Percentiles rank a stretch among this genome's conserved stretches.
phyloP scores from a whole-genome alignment of 148 eudicot species.

The Limonium bicolor region DNA sequence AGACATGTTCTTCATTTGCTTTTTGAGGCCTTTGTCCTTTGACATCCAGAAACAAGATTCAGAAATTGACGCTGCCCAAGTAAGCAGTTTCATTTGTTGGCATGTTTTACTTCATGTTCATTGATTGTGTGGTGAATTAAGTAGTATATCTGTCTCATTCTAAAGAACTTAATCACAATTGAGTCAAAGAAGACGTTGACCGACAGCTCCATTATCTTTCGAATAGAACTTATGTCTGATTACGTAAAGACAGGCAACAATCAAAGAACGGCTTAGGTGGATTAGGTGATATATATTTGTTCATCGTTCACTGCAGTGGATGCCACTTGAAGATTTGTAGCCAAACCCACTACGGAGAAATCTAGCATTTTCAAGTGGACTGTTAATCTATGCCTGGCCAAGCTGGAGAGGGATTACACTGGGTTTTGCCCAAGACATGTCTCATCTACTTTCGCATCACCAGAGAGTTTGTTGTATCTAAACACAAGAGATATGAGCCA shows the following conservation, averaged over 20 bases:
- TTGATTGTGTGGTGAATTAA: not conserved
- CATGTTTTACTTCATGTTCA: not conserved
- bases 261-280: not conserved
- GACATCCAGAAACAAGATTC: slow-evolving; percentile 58
- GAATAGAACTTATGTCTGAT: not conserved
- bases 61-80: slow-evolving; percentile 82
- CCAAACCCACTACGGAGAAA: slow-evolving; percentile 33
- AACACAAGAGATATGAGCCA: slow-evolving; percentile 25
- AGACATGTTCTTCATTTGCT: slow-evolving; percentile 62
- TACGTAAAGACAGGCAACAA: not conserved
- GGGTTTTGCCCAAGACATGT: slow-evolving; percentile 32
- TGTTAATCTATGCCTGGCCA: slow-evolving; percentile 30
- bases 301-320: slow-evolving; percentile 42
- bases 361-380: slow-evolving; percentile 22
- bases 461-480: slow-evolving; percentile 25
- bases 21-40: slow-evolving; percentile 55
- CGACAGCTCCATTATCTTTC: too few species aligned
- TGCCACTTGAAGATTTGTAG: slow-evolving; percentile 46
- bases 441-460: slow-evolving; percentile 11
- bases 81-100: slow-evolving; percentile 7
- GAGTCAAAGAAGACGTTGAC: not conserved
- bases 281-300: not conserved
- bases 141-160: not conserved
- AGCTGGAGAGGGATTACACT: slow-evolving; percentile 29
- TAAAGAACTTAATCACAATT: not conserved